Conservation (phyloP, 352 stramenopile species). For the Aphanomyces stellatus region DNA sequence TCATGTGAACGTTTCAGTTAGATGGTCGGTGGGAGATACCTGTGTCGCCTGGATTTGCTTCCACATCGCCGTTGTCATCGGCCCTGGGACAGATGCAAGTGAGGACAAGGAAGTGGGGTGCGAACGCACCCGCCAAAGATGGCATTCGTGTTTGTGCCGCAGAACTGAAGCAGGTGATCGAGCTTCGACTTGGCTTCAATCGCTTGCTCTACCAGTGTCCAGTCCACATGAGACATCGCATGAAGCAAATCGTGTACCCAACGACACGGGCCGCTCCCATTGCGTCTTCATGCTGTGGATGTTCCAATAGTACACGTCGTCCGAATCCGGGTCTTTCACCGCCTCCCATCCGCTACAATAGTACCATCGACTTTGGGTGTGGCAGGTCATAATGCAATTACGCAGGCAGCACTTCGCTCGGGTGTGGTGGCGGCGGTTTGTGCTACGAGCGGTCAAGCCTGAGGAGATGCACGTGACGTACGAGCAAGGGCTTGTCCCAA, state of each 20-base stretch:
- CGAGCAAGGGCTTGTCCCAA: conserved; percentile 44
- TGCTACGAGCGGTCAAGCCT: neutral
- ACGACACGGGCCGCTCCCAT: conserved; percentile 51
- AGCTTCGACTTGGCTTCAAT: conserved; percentile 52
- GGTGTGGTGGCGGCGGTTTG: neutral
- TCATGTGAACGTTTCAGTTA: too few species aligned
- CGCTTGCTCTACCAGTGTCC: conserved; percentile 30
- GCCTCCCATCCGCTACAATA: conserved; percentile 51
- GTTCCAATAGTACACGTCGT: conserved; percentile 70
- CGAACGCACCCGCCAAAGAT: neutral
- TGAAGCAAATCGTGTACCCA: conserved; percentile 28
- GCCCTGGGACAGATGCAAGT: too few species aligned
- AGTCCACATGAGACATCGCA: neutral
- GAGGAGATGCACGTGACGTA: neutral
- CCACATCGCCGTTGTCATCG: too few species aligned
- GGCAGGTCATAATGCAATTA: too few species aligned
- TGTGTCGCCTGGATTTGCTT: too few species aligned
- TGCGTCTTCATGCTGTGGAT: conserved; percentile 59
- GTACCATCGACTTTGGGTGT: too few species aligned
- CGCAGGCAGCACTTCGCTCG: too few species aligned
- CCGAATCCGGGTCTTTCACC: conserved; percentile 43
- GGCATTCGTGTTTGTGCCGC: conserved; percentile 23
- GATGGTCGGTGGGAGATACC: too few species aligned
- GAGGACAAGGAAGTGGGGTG: too few species aligned
- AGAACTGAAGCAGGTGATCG: conserved; percentile 42